Base-by-base conservation (phyloP, 2,329 filamentous ascomycete genomes). In the Cladosporium sp. region DNA sequence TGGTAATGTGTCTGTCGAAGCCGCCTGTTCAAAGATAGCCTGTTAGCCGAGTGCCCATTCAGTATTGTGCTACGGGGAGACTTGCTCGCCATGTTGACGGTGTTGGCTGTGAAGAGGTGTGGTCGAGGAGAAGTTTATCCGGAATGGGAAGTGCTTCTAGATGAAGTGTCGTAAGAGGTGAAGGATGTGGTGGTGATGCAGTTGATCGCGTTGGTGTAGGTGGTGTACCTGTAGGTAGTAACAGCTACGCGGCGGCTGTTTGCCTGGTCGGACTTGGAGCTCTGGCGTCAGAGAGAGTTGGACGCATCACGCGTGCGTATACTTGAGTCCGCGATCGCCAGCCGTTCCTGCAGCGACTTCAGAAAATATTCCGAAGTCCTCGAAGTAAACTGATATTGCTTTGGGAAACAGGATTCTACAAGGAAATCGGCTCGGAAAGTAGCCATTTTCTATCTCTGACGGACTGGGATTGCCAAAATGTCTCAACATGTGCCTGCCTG, bases 1-100 rank as follows among this genome's bases (percentile, higher is more conserved):
- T 98, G 79, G 95, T 99, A 77, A 99, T 99, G 83, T 99, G 95
- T 85, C 95, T 89, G 83, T 99, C 95, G 83, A 96, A 98, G 77
- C 92, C 93, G 81, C 89, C 90, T 92, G 75, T 74, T 59, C 35
- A 65, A 12, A 49, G 62, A 37, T 18, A 44, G 31, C 31, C 40
- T 21, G 55, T 52, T 64, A 64, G 61, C 50, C 21, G 16, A 33
- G 8, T 56, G 44, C 50, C 7, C 29, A 37, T 23, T 26, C 21
- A 29, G 37, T 55, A 35, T 14, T 26, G 49, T 33, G 52, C 40
- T 55, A 33, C 44, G 33, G 49, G 37, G 44, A 50, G 29, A 66
- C 64, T 49, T 56, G 50, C 64, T 66, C 46, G 64, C 56, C 64
- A 66, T 66, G 37, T 10, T 65, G 63, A 55, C 55, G 40, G 55